These are phyloP conservation scores for Phytophthora ohioensis DNA, from an alignment of 352 stramenopile genomes.

Conservation along the genomic window DNA sequence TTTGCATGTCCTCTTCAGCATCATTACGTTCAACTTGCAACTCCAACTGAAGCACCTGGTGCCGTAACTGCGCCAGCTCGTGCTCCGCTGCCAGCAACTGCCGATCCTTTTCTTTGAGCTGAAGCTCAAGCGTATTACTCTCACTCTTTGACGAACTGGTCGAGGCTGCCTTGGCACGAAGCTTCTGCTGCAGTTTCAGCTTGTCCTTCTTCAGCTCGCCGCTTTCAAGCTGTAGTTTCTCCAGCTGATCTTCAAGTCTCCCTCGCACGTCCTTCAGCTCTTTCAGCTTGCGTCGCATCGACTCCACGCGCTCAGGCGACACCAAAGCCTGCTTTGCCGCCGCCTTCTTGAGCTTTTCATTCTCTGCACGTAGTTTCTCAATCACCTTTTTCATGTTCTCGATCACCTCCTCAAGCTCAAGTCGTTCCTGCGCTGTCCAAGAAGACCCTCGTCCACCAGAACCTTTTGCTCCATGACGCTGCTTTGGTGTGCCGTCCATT, in stretches of 20 bases:
- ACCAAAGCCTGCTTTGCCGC: slow-evolving; percentile 38
- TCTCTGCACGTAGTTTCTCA: slow-evolving; percentile 78
- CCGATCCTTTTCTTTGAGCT: slow-evolving; percentile 39
- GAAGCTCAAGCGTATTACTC: slow-evolving; percentile 16
- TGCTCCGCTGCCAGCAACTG: slow-evolving; percentile 30
- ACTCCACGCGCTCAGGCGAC: slow-evolving; percentile 51
- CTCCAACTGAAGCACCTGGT: slow-evolving; percentile 35
- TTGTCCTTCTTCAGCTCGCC: slow-evolving; percentile 68
- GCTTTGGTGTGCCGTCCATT: slow-evolving; percentile 19
- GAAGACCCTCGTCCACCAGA: slow-evolving; percentile 12
- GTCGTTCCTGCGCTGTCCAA: slow-evolving; percentile 46
- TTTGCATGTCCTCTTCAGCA: slow-evolving; percentile 8
- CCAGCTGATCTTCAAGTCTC: slow-evolving; percentile 49
- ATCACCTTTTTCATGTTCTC: slow-evolving; percentile 88
- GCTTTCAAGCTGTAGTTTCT: slow-evolving; percentile 48
- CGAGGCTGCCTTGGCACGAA: slow-evolving; percentile 53
- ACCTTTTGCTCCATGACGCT: slow-evolving; percentile 16
- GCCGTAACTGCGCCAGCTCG: slow-evolving; percentile 25
- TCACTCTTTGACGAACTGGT: slow-evolving; percentile 28
- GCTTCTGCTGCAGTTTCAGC: slow-evolving; percentile 71
- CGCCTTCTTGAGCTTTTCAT: slow-evolving; percentile 60
- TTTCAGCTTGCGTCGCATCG: slow-evolving; percentile 55
- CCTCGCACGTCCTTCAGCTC: slow-evolving; percentile 55
- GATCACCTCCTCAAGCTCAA: slow-evolving; percentile 80
- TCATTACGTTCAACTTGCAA: slow-evolving; percentile 27